Conservation (phyloP, 495 filamentous ascomycete species). For the Annulohypoxylon nitens region DNA sequence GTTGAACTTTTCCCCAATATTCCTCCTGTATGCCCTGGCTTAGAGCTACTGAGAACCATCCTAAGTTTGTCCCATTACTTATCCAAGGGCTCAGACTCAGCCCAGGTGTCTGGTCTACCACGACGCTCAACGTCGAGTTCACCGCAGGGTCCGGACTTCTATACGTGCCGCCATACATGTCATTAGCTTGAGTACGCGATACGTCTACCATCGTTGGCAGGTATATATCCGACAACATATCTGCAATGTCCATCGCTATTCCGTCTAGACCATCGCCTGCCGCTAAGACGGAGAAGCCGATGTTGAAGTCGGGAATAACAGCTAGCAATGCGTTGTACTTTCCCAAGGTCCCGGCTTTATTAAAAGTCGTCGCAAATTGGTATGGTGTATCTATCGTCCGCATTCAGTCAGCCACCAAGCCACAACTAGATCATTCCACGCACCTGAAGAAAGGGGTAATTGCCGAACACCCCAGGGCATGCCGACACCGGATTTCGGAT, state of each 20-base stretch:
- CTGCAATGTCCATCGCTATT: conserved; percentile 53
- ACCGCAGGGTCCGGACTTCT: conserved; percentile 40
- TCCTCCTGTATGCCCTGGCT: conserved; percentile 45
- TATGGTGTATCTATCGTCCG: conserved; percentile 55
- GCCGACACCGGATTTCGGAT: conserved; percentile 59
- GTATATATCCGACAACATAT: conserved; percentile 52
- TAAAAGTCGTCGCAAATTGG: conserved; percentile 62
- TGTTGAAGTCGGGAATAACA: conserved; percentile 66
- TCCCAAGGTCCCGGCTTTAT: conserved; percentile 66
- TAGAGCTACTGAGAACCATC: conserved; percentile 52
- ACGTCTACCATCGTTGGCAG: conserved; percentile 55
- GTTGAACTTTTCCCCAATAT: conserved; percentile 43
- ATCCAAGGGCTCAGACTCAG: conserved; percentile 62
- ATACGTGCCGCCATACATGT: conserved; percentile 57
- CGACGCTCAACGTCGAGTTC: conserved; percentile 59
- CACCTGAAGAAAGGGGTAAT: conserved; percentile 42
- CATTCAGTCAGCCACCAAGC: not conserved
- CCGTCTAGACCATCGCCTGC: conserved; percentile 57
- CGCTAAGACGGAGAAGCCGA: conserved; percentile 65
- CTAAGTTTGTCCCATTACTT: conserved; percentile 63
- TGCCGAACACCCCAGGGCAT: conserved; percentile 70
- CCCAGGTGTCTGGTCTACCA: conserved; percentile 56
- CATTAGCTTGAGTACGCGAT: conserved; percentile 55
- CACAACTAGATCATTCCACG: not conserved
- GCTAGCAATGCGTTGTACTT: conserved; percentile 62